phyloP scores from a whole-genome alignment of 148 eudicot species.

The Oxyria digyna region DNA sequence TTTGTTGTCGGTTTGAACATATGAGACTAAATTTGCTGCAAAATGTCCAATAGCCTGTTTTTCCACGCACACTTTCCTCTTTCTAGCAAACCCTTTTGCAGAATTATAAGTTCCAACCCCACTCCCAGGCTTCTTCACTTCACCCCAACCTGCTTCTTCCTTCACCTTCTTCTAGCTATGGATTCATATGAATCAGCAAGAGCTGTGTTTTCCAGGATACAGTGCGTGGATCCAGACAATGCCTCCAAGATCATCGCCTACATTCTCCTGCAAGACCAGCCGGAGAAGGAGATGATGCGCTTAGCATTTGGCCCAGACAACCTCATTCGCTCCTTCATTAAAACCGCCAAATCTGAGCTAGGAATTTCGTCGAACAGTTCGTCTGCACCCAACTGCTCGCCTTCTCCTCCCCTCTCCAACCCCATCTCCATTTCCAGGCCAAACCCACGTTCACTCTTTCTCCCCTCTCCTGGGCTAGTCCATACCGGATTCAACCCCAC shows the following conservation, averaged over 20 bases:
- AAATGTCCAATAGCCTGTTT: neutral
- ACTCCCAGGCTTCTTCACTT: conserved; percentile 8
- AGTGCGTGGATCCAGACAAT: conserved; percentile 60
- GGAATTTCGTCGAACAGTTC: conserved; percentile 36
- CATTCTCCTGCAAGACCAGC: conserved; percentile 41
- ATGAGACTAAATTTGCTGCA: too few species aligned
- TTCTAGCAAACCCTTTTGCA: conserved; percentile 15
- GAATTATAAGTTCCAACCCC: neutral
- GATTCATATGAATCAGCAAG: conserved; percentile 56
- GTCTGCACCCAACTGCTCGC: conserved; percentile 21
- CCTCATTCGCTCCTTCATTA: conserved; percentile 27
- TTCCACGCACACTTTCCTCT: neutral
- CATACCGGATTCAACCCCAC: conserved; percentile 34
- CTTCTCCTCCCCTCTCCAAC: conserved; percentile 18
- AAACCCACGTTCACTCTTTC: conserved; percentile 34
- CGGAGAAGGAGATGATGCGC: conserved; percentile 62
- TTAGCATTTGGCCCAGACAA: conserved; percentile 59
- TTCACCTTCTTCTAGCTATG: conserved; percentile 20
- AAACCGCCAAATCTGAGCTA: conserved; percentile 34
- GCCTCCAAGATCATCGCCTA: conserved; percentile 66
- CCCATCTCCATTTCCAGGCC: conserved; percentile 33
- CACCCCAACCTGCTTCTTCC: conserved; percentile 7
- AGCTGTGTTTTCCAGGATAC: conserved; percentile 40
- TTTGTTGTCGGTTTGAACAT: too few species aligned
- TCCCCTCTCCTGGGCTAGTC: conserved; percentile 32